Percentiles rank a stretch among this genome's conserved stretches.
Evolutionary conservation across 1,284 basidiomycete species (phyloP).

Genomic region (Bjerkandera adusta): DNA sequence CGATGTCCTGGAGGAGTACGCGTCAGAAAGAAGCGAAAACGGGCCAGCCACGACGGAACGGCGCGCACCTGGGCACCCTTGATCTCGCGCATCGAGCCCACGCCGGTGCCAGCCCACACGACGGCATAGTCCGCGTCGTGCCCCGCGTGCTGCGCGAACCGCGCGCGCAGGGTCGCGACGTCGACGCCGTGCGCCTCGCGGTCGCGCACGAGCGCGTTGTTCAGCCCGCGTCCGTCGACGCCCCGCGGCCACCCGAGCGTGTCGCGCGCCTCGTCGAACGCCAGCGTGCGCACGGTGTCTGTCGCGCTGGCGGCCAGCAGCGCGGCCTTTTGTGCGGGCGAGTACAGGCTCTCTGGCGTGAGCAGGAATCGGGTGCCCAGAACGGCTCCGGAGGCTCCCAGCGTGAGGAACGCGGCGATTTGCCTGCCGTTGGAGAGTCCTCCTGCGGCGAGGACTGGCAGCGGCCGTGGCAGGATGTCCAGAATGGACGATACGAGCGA

Average conservation of each 20-base stretch:
- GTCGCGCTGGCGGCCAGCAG: slow-evolving; percentile 48
- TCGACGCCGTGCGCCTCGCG: slow-evolving; percentile 51
- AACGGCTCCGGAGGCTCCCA: slow-evolving; percentile 66
- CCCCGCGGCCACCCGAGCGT: slow-evolving; percentile 65
- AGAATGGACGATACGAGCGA: slow-evolving; percentile 59
- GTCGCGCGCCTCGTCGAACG: slow-evolving; percentile 61
- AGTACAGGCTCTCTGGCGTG: slow-evolving; percentile 63
- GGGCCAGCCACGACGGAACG: slow-evolving; percentile 18
- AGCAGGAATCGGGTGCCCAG: slow-evolving; percentile 73
- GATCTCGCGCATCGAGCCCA: slow-evolving; percentile 55
- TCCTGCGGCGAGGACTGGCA: slow-evolving; percentile 62
- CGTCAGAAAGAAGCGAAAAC: slow-evolving; percentile 6
- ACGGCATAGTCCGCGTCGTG: slow-evolving; percentile 50
- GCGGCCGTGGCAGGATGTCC: slow-evolving; percentile 37
- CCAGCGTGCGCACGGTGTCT: slow-evolving; percentile 58
- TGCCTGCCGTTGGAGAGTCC: slow-evolving; percentile 53
- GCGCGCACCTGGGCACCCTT: slow-evolving; percentile 59
- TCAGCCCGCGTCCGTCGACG: slow-evolving; percentile 62
- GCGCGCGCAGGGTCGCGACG: slow-evolving; percentile 40
- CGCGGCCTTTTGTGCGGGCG: slow-evolving; percentile 50
- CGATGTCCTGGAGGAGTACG: slow-evolving; percentile 38
- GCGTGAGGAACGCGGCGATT: slow-evolving; percentile 58
- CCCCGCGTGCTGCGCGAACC: slow-evolving; percentile 42
- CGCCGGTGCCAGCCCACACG: slow-evolving; percentile 70
- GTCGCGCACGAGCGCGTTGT: slow-evolving; percentile 58